Conservation (phyloP, 371 early-diverging fungal genomes). For the Ordospora colligata region DNA sequence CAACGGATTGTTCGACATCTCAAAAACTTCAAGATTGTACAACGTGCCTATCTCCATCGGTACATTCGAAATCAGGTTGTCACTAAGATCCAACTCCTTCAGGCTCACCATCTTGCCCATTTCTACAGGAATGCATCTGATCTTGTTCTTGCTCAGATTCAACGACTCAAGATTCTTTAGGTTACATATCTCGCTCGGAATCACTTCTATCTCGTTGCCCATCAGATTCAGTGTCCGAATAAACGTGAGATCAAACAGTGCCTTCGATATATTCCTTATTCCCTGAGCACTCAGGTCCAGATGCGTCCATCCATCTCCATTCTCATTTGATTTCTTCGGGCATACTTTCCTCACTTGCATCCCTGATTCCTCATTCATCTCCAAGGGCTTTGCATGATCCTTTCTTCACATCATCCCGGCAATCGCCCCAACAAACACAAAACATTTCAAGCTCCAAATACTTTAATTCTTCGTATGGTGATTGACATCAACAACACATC, state of each 20-base stretch:
- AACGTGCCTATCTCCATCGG: slow-evolving; percentile 83
- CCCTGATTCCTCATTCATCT: not conserved
- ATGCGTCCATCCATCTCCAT: slow-evolving; percentile 34
- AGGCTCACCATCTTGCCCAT: slow-evolving; percentile 73
- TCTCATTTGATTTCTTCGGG: not conserved
- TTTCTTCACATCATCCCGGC: not conserved
- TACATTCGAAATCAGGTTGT: slow-evolving; percentile 74
- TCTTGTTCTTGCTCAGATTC: slow-evolving; percentile 68
- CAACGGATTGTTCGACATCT: slow-evolving; percentile 89
- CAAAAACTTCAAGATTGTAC: slow-evolving; percentile 77
- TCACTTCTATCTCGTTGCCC: slow-evolving; percentile 50
- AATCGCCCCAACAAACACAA: not conserved
- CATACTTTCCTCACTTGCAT: slow-evolving; percentile 17
- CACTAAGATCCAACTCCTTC: slow-evolving; percentile 75
- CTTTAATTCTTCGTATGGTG: slow-evolving; percentile 45
- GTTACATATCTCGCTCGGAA: slow-evolving; percentile 54
- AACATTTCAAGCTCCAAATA: slow-evolving; percentile 10
- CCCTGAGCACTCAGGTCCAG: slow-evolving; percentile 58
- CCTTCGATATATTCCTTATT: slow-evolving; percentile 48
- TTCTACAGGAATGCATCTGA: slow-evolving; percentile 74
- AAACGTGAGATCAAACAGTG: slow-evolving; percentile 38
- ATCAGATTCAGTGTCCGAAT: slow-evolving; percentile 50
- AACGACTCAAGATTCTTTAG: slow-evolving; percentile 53
- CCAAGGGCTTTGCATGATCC: not conserved
- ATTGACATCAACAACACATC: slow-evolving; percentile 43